Evolutionary conservation across 495 filamentous ascomycete genomes (phyloP).

Genomic region (Barbatosphaeria neglecta): DNA sequence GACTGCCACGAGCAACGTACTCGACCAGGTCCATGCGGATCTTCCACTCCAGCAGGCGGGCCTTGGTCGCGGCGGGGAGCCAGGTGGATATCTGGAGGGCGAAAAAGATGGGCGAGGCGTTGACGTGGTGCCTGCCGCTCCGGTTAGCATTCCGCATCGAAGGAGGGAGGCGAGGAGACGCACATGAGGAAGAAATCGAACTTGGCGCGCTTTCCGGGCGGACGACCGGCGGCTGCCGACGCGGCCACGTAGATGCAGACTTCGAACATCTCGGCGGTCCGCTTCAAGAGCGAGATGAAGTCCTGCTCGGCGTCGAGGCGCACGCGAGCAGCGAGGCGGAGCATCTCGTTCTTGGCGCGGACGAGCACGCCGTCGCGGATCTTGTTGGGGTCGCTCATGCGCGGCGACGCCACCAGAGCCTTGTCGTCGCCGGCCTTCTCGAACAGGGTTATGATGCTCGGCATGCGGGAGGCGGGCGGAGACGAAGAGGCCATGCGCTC

Average conservation of each 20-base stretch:
- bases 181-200: constrained; percentile 76
- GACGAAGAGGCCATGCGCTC: constrained; percentile 36
- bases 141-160: neutral
- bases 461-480: constrained; percentile 23
- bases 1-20: constrained; percentile 49
- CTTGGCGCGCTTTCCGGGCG: constrained; percentile 46
- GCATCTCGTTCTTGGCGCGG: constrained; percentile 51
- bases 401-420: constrained; percentile 38
- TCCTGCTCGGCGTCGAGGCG: constrained; percentile 48
- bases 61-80: constrained; percentile 36
- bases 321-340: constrained; percentile 47
- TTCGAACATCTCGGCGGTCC: constrained; percentile 68
- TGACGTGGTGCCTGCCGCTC: constrained; percentile 29
- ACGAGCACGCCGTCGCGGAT: constrained; percentile 53
- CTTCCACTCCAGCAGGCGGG: constrained; percentile 64
- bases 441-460: constrained; percentile 45
- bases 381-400: constrained; percentile 47
- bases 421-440: constrained; percentile 43
- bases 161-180: constrained; percentile 6
- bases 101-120: constrained; percentile 25
- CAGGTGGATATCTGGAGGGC: constrained; percentile 25
- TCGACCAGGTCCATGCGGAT: constrained; percentile 56
- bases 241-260: constrained; percentile 53
- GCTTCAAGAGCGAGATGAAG: too few species aligned
- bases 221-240: constrained; percentile 44